phyloP scores from a whole-genome alignment of 2,329 filamentous ascomycete genomes.

The Thielaviopsis musarum region DNA sequence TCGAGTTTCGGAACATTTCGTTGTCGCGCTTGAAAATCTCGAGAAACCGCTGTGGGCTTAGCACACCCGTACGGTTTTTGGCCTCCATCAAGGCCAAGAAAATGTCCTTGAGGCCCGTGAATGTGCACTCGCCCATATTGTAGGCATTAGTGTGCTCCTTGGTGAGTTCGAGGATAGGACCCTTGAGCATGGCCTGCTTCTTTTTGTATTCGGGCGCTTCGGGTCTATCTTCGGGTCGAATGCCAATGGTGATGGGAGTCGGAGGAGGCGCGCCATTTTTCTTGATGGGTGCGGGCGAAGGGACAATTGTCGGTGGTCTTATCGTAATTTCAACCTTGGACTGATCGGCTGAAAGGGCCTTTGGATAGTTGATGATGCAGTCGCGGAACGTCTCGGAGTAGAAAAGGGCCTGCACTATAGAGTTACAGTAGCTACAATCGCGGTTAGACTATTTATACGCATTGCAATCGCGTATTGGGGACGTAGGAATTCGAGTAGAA shows the following conservation, averaged over 20 bases:
- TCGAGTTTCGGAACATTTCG: slow-evolving; percentile 90
- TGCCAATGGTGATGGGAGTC: slow-evolving; percentile 25
- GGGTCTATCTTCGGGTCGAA: slow-evolving; percentile 74
- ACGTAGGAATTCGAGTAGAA: not conserved
- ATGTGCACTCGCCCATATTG: slow-evolving; percentile 87
- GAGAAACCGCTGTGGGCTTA: slow-evolving; percentile 82
- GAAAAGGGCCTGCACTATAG: slow-evolving; percentile 91
- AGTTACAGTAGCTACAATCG: slow-evolving; percentile 75
- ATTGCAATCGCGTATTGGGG: not conserved
- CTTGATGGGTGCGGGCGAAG: slow-evolving; percentile 23
- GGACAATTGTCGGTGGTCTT: slow-evolving; percentile 30
- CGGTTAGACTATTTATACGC: not conserved
- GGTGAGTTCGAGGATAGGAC: slow-evolving; percentile 71
- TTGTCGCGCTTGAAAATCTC: slow-evolving; percentile 90
- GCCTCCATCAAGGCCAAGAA: slow-evolving; percentile 80
- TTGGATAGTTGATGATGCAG: slow-evolving; percentile 81
- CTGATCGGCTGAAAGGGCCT: slow-evolving; percentile 52
- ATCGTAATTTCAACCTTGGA: slow-evolving; percentile 46
- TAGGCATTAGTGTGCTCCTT: slow-evolving; percentile 67
- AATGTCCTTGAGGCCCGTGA: slow-evolving; percentile 89
- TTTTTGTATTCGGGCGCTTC: slow-evolving; percentile 97
- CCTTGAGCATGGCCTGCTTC: slow-evolving; percentile 77
- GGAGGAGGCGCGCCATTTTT: slow-evolving; percentile 4
- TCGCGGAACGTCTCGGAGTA: slow-evolving; percentile 90
- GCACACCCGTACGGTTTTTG: slow-evolving; percentile 66